Conservation (phyloP, 352 stramenopile species). For the Aphanomyces astaci region DNA sequence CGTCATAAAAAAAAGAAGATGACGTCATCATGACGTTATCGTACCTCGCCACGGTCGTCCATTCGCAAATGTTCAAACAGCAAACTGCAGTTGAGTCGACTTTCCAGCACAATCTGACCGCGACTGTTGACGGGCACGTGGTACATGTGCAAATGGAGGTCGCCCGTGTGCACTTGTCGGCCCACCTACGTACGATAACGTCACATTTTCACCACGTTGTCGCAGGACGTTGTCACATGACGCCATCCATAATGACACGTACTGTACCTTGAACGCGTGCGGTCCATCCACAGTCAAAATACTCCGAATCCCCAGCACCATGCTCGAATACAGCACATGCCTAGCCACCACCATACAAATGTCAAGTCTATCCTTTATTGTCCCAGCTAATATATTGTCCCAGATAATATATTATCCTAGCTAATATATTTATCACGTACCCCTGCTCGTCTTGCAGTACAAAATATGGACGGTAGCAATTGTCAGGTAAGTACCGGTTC, state of each 20-base stretch:
- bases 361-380: too few relatives aligned
- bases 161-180: conserved; percentile 26
- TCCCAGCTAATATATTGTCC: too few relatives aligned
- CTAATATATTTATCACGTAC: too few relatives aligned
- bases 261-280: conserved; percentile 51
- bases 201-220: neutral
- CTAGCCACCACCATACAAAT: too few relatives aligned
- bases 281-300: conserved; percentile 43
- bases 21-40: neutral
- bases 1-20: conserved; percentile 11
- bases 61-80: conserved; percentile 48
- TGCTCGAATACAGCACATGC: conserved; percentile 69
- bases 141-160: conserved; percentile 81
- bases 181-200: neutral
- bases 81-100: conserved; percentile 58
- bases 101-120: conserved; percentile 75
- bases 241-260: too few relatives aligned
- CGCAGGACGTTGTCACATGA: too few relatives aligned
- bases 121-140: conserved; percentile 78
- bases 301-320: conserved; percentile 71
- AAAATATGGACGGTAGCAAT: conserved; percentile 69
- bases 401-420: too few relatives aligned
- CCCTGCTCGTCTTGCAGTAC: conserved; percentile 81
- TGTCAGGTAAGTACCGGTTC: conserved; percentile 22
- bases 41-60: conserved; percentile 24